Evolutionary conservation across 306 rosid species (phyloP).

Genomic region (Dryas alaskensis): DNA sequence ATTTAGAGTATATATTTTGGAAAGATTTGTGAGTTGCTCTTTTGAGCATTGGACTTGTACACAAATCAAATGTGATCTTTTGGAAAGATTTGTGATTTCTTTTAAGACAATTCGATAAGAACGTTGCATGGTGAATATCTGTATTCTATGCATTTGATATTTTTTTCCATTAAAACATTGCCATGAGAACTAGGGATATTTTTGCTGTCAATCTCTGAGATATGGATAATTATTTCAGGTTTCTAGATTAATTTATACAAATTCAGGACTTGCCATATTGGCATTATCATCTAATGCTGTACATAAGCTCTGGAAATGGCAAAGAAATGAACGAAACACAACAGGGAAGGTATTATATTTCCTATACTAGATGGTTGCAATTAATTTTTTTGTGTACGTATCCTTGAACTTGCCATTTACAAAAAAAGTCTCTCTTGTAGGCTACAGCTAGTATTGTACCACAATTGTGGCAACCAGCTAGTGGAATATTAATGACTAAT

Average conservation of each 20-base stretch:
- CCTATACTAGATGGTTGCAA: conserved; percentile 19
- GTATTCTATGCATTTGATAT: neutral
- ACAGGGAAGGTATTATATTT: conserved; percentile 55
- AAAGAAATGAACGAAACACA: conserved; percentile 68
- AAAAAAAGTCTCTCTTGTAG: conserved; percentile 38
- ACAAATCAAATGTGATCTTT: neutral
- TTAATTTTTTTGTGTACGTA: conserved; percentile 22
- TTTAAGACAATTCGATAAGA: neutral
- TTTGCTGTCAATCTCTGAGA: conserved; percentile 23
- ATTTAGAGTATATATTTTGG: too few relatives aligned
- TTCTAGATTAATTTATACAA: conserved; percentile 90
- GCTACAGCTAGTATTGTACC: conserved; percentile 74
- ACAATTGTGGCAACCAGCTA: conserved; percentile 93
- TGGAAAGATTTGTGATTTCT: neutral
- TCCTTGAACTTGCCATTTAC: conserved; percentile 34
- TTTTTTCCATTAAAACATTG: conserved; percentile 6
- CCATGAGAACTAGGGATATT: neutral
- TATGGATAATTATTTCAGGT: conserved; percentile 56
- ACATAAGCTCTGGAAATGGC: conserved; percentile 99
- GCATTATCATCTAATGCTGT: conserved; percentile 98
- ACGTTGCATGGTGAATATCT: neutral
- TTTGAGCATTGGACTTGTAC: neutral
- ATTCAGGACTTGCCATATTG: conserved; percentile 84
- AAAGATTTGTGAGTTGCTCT: neutral
- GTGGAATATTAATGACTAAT: conserved; percentile 98